Evolutionary conservation across 2,329 filamentous ascomycete genomes (phyloP).

Genomic region (Aspergillus sergii): DNA sequence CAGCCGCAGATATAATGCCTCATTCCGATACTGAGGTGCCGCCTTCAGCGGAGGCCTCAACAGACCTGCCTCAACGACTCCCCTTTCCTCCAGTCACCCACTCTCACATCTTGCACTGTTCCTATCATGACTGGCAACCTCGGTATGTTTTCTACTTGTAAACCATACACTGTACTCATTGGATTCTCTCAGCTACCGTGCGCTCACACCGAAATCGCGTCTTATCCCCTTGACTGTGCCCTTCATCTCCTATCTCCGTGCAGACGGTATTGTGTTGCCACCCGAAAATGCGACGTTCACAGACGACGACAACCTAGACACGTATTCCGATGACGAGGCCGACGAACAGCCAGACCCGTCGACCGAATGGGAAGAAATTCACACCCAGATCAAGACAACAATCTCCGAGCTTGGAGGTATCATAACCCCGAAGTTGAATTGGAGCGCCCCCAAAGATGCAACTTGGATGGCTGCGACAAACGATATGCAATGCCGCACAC

Average conservation of each 20-base stretch:
- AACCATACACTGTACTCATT: constrained; percentile 15
- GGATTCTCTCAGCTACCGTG: constrained; percentile 63
- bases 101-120: constrained; percentile 89
- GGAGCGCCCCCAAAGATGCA: constrained; percentile 95
- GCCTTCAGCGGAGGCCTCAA: constrained; percentile 15
- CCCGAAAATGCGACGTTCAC: constrained; percentile 41
- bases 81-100: constrained; percentile 82
- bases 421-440: constrained; percentile 92
- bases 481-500: constrained; percentile 83
- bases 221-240: constrained; percentile 74
- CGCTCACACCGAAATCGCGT: constrained; percentile 80
- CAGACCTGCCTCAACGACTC: constrained; percentile 41
- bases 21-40: constrained; percentile 28
- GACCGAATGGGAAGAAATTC: constrained; percentile 67
- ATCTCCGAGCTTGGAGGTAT: constrained; percentile 82
- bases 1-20: constrained; percentile 27
- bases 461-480: constrained; percentile 88
- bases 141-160: constrained; percentile 52
- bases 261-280: constrained; percentile 86
- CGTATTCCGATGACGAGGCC: constrained; percentile 54
- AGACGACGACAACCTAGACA: constrained; percentile 54
- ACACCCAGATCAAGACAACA: constrained; percentile 72
- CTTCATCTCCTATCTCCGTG: constrained; percentile 84
- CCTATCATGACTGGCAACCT: constrained; percentile 89
- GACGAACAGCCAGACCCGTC: constrained; percentile 62